phyloP scores from a whole-genome alignment of 306 rosid genomes.

The Trifolium repens region DNA sequence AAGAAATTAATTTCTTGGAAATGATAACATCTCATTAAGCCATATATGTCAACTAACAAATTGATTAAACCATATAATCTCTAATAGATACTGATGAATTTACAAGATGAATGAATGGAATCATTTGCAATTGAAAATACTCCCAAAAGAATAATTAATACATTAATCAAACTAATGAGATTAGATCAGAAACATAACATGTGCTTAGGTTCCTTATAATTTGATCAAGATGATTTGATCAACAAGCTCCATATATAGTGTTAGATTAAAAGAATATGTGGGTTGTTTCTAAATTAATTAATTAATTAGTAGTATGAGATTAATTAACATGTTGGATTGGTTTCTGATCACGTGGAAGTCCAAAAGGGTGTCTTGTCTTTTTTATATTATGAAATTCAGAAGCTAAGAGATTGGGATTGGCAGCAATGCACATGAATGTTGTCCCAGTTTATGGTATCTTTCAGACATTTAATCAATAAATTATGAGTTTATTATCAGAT shows the following conservation, averaged over 20 bases:
- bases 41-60: conserved; percentile 27
- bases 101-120: conserved; percentile 37
- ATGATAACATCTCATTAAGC: conserved; percentile 33
- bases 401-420: conserved; percentile 46
- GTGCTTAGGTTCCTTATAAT: conserved; percentile 55
- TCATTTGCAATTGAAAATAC: conserved; percentile 7
- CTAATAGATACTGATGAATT: conserved; percentile 50
- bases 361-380: conserved; percentile 49
- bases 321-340: conserved; percentile 36
- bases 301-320: conserved; percentile 23
- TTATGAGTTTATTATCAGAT: conserved; percentile 24
- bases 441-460: conserved; percentile 43
- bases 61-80: conserved; percentile 47
- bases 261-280: conserved; percentile 19
- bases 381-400: conserved; percentile 31
- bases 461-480: conserved; percentile 47
- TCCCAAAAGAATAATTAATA: background rate
- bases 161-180: conserved; percentile 39
- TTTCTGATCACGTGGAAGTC: conserved; percentile 49
- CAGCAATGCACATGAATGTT: conserved; percentile 59
- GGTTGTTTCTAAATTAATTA: background rate
- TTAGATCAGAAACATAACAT: conserved; percentile 57
- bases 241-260: conserved; percentile 38
- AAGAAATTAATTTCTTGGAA: conserved; percentile 56
- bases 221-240: conserved; percentile 38